Evolutionary conservation across 1,139 yeast species (phyloP).

Genomic region (Tardiomyces blankii): DNA sequence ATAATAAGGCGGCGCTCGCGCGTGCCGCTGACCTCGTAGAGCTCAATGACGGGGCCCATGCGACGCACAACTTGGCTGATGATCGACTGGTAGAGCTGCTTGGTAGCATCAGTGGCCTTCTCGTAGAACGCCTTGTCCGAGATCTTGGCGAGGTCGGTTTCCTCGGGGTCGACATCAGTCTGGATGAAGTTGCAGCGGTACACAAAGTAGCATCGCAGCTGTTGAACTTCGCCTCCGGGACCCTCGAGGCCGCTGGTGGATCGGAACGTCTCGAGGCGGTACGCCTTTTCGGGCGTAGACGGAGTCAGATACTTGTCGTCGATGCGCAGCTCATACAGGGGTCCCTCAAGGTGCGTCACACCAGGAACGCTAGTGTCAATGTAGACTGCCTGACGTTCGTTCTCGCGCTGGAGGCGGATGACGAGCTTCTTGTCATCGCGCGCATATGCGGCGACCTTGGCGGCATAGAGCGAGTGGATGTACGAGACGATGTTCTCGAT

Average conservation of each 20-base stretch:
- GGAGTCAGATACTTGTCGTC: conserved; percentile 72
- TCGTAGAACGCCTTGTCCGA: conserved; percentile 74
- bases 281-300: conserved; percentile 37
- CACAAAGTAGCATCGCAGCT: conserved; percentile 73
- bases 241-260: conserved; percentile 47
- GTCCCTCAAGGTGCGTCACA: conserved; percentile 26
- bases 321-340: conserved; percentile 41
- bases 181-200: conserved; percentile 59
- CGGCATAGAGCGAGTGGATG: conserved; percentile 77
- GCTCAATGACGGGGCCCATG: conserved; percentile 90
- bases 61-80: conserved; percentile 59
- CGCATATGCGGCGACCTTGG: conserved; percentile 83
- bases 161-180: conserved; percentile 26
- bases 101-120: conserved; percentile 73
- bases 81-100: conserved; percentile 60
- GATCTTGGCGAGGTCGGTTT: conserved; percentile 48
- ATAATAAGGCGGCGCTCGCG: conserved; percentile 78
- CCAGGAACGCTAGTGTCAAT: conserved; percentile 58
- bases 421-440: conserved; percentile 43
- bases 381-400: conserved; percentile 82
- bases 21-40: conserved; percentile 67
- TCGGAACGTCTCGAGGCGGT: conserved; percentile 76
- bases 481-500: conserved; percentile 75
- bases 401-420: conserved; percentile 65
- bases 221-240: conserved; percentile 29